Base-by-base conservation (phyloP, 2,329 filamentous ascomycete genomes). In the Microascus cirrosus region DNA sequence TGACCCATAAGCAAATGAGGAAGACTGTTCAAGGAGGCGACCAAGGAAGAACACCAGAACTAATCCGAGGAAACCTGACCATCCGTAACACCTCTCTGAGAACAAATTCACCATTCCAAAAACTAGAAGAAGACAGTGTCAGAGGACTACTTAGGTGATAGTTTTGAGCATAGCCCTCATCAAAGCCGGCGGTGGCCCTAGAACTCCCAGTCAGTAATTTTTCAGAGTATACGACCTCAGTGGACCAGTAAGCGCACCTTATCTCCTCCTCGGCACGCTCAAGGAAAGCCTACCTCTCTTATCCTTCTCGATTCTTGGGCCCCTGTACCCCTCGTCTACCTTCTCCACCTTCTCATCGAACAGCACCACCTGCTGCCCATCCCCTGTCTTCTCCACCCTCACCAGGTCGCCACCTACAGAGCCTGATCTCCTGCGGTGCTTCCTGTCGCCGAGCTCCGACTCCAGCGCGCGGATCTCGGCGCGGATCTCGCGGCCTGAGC, bases 251-350 rank as follows among this genome's bases (percentile, higher is more conserved):
- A 65, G 70, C 77, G 70, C 74, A 79, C 76, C 75, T 78, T 78
- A 80, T 73, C 77, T 82, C 73, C 84, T 80, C 75, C 85, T 84
- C 68, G 87, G 88, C 73, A 89, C 82, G 77, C 87, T 89, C 76
- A 92, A 85, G 78, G 85, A 83, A 84, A 94, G 85, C 88, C 86
- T 94, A 95, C 92, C 91, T 91, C 89, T 94, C 79, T 87, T 87
- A 75, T 96, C 90, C 78, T 88, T 90, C 74, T 90, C 88, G 66
- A 96, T 84, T 65, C 87, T 79, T 62, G 88, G 76, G 57, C 81
- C 81, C 68, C 75, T 79, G 66, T 73, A 73, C 54, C 75, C 74
- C 65, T 80, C 77, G 62, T 79, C 75, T 56, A 82, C 69, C 65
- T 72, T 75, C 70, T 84, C 80, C 62, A 84, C 70, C 65, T 76